Evolutionary conservation across 2,329 filamentous ascomycete genomes (phyloP).

Genomic region (Didymella segeticola): DNA sequence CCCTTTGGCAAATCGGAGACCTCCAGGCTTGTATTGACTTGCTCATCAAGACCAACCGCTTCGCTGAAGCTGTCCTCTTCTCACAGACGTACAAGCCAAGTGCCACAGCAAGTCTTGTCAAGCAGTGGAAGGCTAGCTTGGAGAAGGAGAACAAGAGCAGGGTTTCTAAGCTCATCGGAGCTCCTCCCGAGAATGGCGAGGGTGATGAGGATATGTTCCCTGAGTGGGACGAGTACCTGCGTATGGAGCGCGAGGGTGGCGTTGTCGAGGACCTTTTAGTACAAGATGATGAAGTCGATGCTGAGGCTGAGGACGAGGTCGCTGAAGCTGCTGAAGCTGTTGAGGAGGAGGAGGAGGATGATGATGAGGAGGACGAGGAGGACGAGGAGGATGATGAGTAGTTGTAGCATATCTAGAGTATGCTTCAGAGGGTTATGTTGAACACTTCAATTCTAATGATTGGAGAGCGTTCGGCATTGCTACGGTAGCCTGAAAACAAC

Average conservation of each 20-base stretch:
- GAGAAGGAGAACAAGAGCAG: conserved; percentile 87
- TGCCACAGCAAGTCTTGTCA: conserved; percentile 69
- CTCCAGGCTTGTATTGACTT: conserved; percentile 81
- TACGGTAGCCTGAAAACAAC: conserved; percentile 5
- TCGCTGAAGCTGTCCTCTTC: conserved; percentile 88
- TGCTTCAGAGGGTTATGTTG: neutral
- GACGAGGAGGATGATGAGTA: conserved; percentile 18
- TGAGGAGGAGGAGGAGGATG: conserved; percentile 36
- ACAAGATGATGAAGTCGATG: conserved; percentile 42
- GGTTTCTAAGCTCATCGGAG: conserved; percentile 81
- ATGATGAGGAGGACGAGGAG: conserved; percentile 32
- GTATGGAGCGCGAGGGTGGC: conserved; percentile 76
- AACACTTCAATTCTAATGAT: neutral
- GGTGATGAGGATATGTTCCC: conserved; percentile 85
- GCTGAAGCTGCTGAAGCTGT: conserved; percentile 41
- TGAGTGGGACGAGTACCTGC: conserved; percentile 91
- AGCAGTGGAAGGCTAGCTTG: conserved; percentile 80
- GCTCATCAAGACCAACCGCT: conserved; percentile 77
- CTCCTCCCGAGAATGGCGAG: conserved; percentile 71
- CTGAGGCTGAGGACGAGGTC: conserved; percentile 42
- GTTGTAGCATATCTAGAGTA: neutral
- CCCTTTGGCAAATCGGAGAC: conserved; percentile 86
- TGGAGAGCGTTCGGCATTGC: neutral
- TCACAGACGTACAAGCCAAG: conserved; percentile 95
- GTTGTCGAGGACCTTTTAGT: conserved; percentile 48